Evolutionary conservation across 805 yeast species (phyloP).

Genomic region (Sugiyamaella americana): DNA sequence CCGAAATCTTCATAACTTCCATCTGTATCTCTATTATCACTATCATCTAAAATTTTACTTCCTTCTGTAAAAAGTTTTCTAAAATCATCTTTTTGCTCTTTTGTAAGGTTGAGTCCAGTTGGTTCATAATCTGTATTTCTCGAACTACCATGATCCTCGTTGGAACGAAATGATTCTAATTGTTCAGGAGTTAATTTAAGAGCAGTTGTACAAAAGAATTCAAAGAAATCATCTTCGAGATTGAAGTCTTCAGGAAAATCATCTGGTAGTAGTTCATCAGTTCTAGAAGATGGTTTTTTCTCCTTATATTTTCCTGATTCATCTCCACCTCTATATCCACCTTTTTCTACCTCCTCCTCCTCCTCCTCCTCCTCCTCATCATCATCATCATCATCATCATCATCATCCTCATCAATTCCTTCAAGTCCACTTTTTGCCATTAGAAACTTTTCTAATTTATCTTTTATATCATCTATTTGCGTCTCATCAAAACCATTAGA

Average conservation of each 20-base stretch:
- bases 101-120: not conserved
- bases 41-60: not conserved
- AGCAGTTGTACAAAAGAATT: conserved; percentile 52
- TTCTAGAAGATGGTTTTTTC: not conserved
- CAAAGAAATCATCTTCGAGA: conserved; percentile 67
- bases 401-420: not conserved
- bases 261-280: too few species aligned
- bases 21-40: not conserved
- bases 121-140: not conserved
- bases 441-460: not conserved
- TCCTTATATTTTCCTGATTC: not conserved
- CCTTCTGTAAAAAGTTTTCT: not conserved
- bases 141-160: not conserved
- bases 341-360: not conserved
- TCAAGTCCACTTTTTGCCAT: not conserved
- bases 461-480: not conserved
- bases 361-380: not conserved
- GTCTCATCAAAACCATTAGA: too few species aligned
- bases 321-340: not conserved
- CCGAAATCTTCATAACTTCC: too few species aligned
- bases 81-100: conserved; percentile 5
- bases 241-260: conserved; percentile 29
- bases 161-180: conserved; percentile 35
- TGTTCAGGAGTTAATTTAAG: conserved; percentile 43
- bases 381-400: not conserved